phyloP scores from a whole-genome alignment of 2,329 filamentous ascomycete genomes.

The Pseudogymnoascus sp. region DNA sequence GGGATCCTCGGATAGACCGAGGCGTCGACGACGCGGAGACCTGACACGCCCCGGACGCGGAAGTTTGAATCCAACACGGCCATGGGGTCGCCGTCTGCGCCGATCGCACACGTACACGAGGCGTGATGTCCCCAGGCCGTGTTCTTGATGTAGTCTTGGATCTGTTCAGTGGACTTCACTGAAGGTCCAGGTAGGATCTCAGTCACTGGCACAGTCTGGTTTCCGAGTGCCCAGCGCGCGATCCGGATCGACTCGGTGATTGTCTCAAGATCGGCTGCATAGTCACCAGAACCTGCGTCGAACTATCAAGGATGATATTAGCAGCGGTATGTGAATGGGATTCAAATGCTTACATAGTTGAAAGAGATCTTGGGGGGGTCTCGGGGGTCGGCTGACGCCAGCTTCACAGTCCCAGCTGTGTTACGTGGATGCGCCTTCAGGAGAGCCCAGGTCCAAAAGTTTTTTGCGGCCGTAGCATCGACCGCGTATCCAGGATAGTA shows the following conservation, averaged over 20 bases:
- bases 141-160: slow-evolving; percentile 40
- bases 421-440: slow-evolving; percentile 59
- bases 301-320: slow-evolving; percentile 27
- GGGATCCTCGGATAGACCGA: slow-evolving; percentile 44
- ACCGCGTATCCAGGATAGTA: slow-evolving; percentile 35
- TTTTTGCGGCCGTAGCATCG: slow-evolving; percentile 28
- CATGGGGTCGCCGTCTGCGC: slow-evolving; percentile 29
- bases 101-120: slow-evolving; percentile 46
- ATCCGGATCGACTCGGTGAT: slow-evolving; percentile 16
- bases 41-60: slow-evolving; percentile 44
- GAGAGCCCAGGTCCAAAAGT: slow-evolving; percentile 32
- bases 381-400: slow-evolving; percentile 52
- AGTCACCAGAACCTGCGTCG: slow-evolving; percentile 31
- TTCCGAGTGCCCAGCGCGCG: slow-evolving; percentile 29
- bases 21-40: slow-evolving; percentile 53
- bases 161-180: slow-evolving; percentile 33
- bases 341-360: slow-evolving; percentile 35
- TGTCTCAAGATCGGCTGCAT: slow-evolving; percentile 15
- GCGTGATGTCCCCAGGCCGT: slow-evolving; percentile 51
- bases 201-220: slow-evolving; percentile 33
- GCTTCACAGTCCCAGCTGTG: slow-evolving; percentile 49
- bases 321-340: neutral
- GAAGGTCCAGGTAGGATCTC: slow-evolving; percentile 35
- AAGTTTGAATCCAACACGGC: slow-evolving; percentile 47
- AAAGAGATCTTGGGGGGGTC: slow-evolving; percentile 55